Conservation (phyloP, 139 green algal species). For the Chlorella sp. region DNA sequence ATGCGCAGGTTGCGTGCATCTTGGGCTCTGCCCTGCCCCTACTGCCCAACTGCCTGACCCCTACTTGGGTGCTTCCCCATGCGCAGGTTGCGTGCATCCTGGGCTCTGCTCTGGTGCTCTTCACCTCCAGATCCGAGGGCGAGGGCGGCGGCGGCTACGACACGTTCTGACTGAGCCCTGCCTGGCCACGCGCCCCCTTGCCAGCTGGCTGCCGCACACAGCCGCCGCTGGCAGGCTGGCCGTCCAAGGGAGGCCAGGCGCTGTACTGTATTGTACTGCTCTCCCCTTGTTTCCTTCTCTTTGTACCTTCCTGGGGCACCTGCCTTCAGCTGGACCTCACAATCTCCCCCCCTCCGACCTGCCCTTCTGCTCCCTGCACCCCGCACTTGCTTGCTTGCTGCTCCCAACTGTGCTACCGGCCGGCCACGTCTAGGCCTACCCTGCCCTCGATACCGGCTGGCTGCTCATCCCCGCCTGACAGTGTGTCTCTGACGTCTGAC, state of each 20-base stretch:
- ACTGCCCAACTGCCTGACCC: not conserved
- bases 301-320: not conserved
- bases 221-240: not conserved
- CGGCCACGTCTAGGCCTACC: no score
- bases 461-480: no score
- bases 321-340: not conserved
- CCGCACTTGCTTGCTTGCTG: not conserved
- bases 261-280: not conserved
- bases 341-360: not conserved
- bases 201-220: not conserved
- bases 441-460: no score
- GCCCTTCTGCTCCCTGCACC: not conserved
- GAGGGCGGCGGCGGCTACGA: constrained; percentile 47
- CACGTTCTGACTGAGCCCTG: constrained; percentile 36
- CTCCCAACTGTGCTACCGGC: not conserved
- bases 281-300: not conserved
- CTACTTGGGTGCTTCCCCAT: not conserved
- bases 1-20: not conserved
- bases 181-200: not conserved
- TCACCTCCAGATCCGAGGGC: constrained; percentile 68
- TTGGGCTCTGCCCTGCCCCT: no score
- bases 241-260: not conserved
- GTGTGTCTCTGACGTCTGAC: no score
- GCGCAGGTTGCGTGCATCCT: constrained; percentile 71
- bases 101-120: constrained; percentile 76